Conservation (phyloP, 2,329 filamentous ascomycete genomes). For the Cytospora piceicola region DNA sequence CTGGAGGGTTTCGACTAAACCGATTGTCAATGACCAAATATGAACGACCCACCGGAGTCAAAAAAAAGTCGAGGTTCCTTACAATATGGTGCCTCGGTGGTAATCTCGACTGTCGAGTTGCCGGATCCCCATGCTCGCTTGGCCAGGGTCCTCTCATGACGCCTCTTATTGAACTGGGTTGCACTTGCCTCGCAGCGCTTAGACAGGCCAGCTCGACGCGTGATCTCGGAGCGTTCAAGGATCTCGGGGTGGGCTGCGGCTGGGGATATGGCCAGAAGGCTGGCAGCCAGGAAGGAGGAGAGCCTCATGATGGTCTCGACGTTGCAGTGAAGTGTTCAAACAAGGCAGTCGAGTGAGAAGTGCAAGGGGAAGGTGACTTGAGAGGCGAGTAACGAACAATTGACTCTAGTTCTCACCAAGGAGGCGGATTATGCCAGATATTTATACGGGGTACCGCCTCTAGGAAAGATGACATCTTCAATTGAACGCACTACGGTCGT, state of each 20-base stretch:
- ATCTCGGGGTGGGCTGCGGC: neutral
- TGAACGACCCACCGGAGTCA: neutral
- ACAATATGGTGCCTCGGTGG: slow-evolving; percentile 26
- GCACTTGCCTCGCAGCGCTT: slow-evolving; percentile 23
- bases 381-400: no score
- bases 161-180: slow-evolving; percentile 22
- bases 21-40: neutral
- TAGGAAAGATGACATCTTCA: no score
- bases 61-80: neutral
- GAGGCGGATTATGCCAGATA: no score
- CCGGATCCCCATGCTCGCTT: slow-evolving; percentile 10
- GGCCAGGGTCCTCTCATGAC: slow-evolving; percentile 15
- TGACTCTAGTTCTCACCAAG: no score
- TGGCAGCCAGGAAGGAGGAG: slow-evolving; percentile 2
- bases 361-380: no score
- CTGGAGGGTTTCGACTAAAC: slow-evolving; percentile 20
- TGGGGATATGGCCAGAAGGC: slow-evolving; percentile 4
- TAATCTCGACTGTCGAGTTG: slow-evolving; percentile 19
- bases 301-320: neutral
- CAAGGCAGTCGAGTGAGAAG: no score
- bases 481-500: no score
- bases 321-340: neutral
- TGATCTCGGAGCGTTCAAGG: slow-evolving; percentile 7
- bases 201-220: slow-evolving; percentile 15
- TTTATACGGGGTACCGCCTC: no score